phyloP scores from a whole-genome alignment of 2,329 filamentous ascomycete genomes.

The Botrytis galanthina region DNA sequence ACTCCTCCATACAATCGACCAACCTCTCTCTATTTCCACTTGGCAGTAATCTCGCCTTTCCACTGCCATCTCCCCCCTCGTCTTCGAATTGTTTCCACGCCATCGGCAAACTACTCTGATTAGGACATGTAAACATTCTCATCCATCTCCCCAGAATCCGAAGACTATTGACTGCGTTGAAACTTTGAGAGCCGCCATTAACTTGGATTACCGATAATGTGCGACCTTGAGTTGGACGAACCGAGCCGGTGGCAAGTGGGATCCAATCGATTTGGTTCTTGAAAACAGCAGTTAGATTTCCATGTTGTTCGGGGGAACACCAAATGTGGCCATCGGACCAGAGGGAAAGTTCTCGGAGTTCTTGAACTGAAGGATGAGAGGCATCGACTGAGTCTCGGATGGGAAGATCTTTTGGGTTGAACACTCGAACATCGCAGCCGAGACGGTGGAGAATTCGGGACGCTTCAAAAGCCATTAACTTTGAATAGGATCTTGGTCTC shows the following conservation, averaged over 20 bases:
- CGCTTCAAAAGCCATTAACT: constrained; percentile 58
- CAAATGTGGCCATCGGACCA: constrained; percentile 69
- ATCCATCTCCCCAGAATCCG: constrained; percentile 66
- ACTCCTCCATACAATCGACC: constrained; percentile 68
- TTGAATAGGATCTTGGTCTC: constrained; percentile 53
- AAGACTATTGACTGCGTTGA: constrained; percentile 66
- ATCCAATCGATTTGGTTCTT: constrained; percentile 73
- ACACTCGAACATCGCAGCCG: constrained; percentile 65
- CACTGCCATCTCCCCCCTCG: constrained; percentile 44
- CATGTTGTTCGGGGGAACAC: constrained; percentile 66
- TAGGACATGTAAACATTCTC: constrained; percentile 66
- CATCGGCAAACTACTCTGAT: constrained; percentile 62
- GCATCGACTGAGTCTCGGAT: constrained; percentile 58
- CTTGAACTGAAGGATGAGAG: constrained; percentile 60
- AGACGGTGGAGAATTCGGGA: constrained; percentile 60
- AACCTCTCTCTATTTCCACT: constrained; percentile 58
- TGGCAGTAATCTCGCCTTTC: constrained; percentile 46
- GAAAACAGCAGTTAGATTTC: constrained; percentile 64
- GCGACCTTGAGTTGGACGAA: constrained; percentile 64
- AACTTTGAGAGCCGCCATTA: constrained; percentile 62
- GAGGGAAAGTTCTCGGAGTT: constrained; percentile 56
- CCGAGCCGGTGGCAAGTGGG: constrained; percentile 57
- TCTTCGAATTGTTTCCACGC: constrained; percentile 62
- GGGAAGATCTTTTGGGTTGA: constrained; percentile 56
- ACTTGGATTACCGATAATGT: constrained; percentile 63